Evolutionary conservation across 108 stramenopile species (phyloP), one percentile per base, ranked within the genome.

Genomic region (Nitzschia inconspicua): DNA sequence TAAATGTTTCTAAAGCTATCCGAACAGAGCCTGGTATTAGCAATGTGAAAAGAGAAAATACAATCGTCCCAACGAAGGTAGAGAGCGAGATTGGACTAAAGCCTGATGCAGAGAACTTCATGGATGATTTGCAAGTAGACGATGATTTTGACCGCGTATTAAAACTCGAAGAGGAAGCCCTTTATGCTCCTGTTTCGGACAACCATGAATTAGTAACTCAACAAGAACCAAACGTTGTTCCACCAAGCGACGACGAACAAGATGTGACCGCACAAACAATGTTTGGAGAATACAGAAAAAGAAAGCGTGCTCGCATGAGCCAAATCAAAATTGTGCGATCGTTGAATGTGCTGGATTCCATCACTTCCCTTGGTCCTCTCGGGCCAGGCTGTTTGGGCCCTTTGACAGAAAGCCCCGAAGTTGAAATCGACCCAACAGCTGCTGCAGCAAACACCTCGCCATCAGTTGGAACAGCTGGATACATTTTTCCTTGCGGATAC

Each of bases 401-500:
- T 6, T 36, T 74, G 13, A 37, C 67, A 4, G 14, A 57, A 19
- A 23, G 57, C 34, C 47, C 40, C 8, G 48, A 35, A 42, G 44
- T 44, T 6, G 24, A 8, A 13, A 52, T 22, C 4, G 52, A 70
- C n/a, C 28, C 30, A 22, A 56, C 53, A 11, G 25, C 57, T 9
- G 13, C 16, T 11, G 48, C 39, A 25, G 28, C 52, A 6, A 53
- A 53, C 29, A 72, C 62, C 5, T 51, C 63, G 10, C 57, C 56
- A 16, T 10, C 75, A 4, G 22, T 75, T 4, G 73, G 72, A 6
- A 49, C 74, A 5, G 44, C 70, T n/a, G 77, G 76, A 30, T 68
- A 79, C 28, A 57, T 93, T n/a, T 80, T 83, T 57, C 88, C 91
- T 0, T 89, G 88, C 57, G 91, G 91, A 4, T 86, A 66, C 56